These are phyloP conservation scores for Myotisia sp. DNA, from an alignment of 2,329 filamentous ascomycete genomes.

Conservation along the genomic window DNA sequence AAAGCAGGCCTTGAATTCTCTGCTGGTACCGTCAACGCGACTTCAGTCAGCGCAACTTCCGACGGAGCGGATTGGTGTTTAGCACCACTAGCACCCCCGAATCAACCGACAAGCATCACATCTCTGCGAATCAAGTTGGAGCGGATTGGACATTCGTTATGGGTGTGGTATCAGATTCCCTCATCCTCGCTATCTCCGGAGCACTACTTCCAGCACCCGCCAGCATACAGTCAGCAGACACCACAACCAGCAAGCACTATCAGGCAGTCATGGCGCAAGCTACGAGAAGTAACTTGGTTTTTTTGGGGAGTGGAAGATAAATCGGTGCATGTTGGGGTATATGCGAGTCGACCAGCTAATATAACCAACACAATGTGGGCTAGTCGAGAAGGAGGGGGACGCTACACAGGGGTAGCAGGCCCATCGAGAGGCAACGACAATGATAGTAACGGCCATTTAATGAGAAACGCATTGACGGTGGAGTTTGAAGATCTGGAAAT, in stretches of 20 bases:
- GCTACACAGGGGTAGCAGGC: slow-evolving; percentile 11
- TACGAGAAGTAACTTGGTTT: slow-evolving; percentile 48
- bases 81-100: slow-evolving; percentile 31
- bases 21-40: slow-evolving; percentile 40
- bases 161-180: slow-evolving; percentile 43
- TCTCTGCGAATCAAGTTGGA: slow-evolving; percentile 44
- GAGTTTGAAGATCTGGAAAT: slow-evolving; percentile 40
- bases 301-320: slow-evolving; percentile 48
- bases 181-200: slow-evolving; percentile 17
- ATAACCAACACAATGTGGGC: slow-evolving; percentile 29
- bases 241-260: slow-evolving; percentile 23
- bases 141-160: slow-evolving; percentile 41
- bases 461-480: slow-evolving; percentile 32
- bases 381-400: slow-evolving; percentile 22
- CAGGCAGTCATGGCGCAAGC: slow-evolving; percentile 40
- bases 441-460: slow-evolving; percentile 14
- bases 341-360: slow-evolving; percentile 42
- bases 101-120: slow-evolving; percentile 27
- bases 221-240: slow-evolving; percentile 15
- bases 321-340: slow-evolving; percentile 43
- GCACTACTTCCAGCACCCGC: neutral
- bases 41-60: slow-evolving; percentile 42
- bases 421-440: too few species aligned
- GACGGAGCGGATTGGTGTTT: slow-evolving; percentile 46
- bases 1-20: slow-evolving; percentile 47